Evolutionary conservation across 805 yeast genomes (phyloP), one percentile per base, ranked within the genome.

Genomic region (Kluyveromyces starmeri): DNA sequence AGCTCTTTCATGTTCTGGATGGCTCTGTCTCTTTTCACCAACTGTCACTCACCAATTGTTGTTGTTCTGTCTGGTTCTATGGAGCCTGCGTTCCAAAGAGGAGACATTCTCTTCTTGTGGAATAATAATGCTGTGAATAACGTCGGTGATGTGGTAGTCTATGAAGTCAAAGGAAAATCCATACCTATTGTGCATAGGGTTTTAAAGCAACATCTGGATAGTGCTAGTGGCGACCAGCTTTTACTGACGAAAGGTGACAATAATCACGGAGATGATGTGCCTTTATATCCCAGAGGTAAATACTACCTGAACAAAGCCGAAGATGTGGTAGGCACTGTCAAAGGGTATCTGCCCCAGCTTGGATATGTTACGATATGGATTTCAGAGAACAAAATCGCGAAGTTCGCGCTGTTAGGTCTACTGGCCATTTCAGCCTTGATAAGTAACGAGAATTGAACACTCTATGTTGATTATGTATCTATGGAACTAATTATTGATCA

Each of bases 81-180:
- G 98, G 98, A 92, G 58, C 98, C 98, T 2, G 98, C 98, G 2
- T 92, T 92, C 70, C 96, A 92, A 61, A 74, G 98, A 61, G 98
- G 98, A 33, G 98, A 92, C 55, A 79, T 92, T 12, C 63, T 92
- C 41, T 78, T 92, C 50, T 65, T 92, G 37, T 88, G 95, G 95
- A 92, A 92, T 59, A 69, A 96, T 45, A 76, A 80, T 37, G 51
- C 61, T 14, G 55, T 59, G 20, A 75, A 78, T 14, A 64, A 73
- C 29, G 92, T 88, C 1, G 98, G 98, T 15, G 98, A 92, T 50
- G 69, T 92, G 16, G 97, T 92, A 10, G 97, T 92, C 5, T 92
- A 92, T 54, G 86, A 92, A 48, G 72, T 86, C 12, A 69, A 70
- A 33, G 82, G 78, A 4, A 76, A 83, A 52, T 65, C 73, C 13